phyloP scores from a whole-genome alignment of 441 rosid genomes.

The Croton setiger region DNA sequence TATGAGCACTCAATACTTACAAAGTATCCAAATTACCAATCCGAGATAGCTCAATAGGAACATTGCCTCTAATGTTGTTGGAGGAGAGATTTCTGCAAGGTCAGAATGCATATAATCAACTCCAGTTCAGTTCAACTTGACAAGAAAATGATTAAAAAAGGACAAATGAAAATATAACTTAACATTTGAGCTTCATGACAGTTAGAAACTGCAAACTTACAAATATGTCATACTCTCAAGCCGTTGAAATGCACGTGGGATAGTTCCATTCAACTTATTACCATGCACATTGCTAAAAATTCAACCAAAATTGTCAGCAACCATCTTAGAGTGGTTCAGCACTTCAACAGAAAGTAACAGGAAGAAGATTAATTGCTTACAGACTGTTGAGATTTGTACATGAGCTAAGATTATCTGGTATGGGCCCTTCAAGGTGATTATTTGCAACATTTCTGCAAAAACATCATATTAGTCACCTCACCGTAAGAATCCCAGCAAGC shows the following conservation, averaged over 20 bases:
- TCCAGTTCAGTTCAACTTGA: not conserved
- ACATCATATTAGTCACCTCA: slow-evolving; percentile 8
- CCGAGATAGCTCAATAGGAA: slow-evolving; percentile 84
- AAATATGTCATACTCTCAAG: slow-evolving; percentile 88
- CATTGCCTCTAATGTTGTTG: slow-evolving; percentile 63
- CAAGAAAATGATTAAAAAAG: not conserved
- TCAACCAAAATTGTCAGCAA: slow-evolving; percentile 17
- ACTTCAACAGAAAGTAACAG: not conserved
- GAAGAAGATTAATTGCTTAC: slow-evolving; percentile 36
- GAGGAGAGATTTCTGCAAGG: slow-evolving; percentile 69
- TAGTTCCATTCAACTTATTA: slow-evolving; percentile 71
- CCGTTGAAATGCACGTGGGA: slow-evolving; percentile 69
- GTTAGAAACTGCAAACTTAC: slow-evolving; percentile 40
- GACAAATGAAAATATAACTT: not conserved
- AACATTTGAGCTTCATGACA: not conserved
- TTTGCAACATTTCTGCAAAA: slow-evolving; percentile 72
- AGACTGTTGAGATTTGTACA: slow-evolving; percentile 89
- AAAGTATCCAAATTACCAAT: slow-evolving; percentile 89
- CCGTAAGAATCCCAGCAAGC: not conserved
- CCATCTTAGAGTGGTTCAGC: slow-evolving; percentile 1
- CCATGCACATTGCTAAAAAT: slow-evolving; percentile 75
- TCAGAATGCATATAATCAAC: not conserved
- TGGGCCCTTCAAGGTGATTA: slow-evolving; percentile 73
- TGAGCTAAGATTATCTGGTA: slow-evolving; percentile 81
- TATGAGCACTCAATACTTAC: slow-evolving; percentile 42